Evolutionary conservation across 768 basidiomycete species (phyloP).

Genomic region (Pleurotus djamor): DNA sequence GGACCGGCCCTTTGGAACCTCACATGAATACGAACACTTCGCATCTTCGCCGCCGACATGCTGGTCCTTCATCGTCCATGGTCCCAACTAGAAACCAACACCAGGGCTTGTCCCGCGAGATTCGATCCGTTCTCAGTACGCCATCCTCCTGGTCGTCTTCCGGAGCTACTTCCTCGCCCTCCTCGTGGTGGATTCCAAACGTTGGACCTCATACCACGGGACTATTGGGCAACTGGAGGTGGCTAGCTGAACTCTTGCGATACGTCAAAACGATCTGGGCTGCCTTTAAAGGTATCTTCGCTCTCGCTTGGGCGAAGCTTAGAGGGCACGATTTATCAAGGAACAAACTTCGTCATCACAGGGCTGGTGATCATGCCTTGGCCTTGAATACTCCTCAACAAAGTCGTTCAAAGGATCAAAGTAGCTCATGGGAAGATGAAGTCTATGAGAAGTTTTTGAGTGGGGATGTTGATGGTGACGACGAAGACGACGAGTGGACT

Average conservation of each 20-base stretch:
- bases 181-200: conserved; percentile 10
- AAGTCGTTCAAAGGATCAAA: conserved; percentile 12
- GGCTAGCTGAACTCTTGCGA: background rate
- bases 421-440: conserved; percentile 28
- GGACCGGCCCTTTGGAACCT: conserved; percentile 9
- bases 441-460: conserved; percentile 57
- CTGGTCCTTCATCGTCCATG: background rate
- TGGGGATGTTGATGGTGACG: conserved; percentile 49
- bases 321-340: conserved; percentile 6
- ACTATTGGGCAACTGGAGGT: background rate
- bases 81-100: background rate
- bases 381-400: conserved; percentile 9
- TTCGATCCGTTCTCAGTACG: conserved; percentile 9
- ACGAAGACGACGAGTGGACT: conserved; percentile 18
- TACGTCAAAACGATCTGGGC: background rate
- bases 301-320: conserved; percentile 10
- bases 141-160: conserved; percentile 1
- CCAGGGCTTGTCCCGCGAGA: background rate
- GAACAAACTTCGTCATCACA: conserved; percentile 10
- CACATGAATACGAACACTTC: background rate
- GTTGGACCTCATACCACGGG: background rate
- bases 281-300: background rate
- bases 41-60: conserved; percentile 12
- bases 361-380: conserved; percentile 18
- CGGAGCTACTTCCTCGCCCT: background rate